phyloP scores from a whole-genome alignment of 495 filamentous ascomycete genomes.

The Talaromyces liani region DNA sequence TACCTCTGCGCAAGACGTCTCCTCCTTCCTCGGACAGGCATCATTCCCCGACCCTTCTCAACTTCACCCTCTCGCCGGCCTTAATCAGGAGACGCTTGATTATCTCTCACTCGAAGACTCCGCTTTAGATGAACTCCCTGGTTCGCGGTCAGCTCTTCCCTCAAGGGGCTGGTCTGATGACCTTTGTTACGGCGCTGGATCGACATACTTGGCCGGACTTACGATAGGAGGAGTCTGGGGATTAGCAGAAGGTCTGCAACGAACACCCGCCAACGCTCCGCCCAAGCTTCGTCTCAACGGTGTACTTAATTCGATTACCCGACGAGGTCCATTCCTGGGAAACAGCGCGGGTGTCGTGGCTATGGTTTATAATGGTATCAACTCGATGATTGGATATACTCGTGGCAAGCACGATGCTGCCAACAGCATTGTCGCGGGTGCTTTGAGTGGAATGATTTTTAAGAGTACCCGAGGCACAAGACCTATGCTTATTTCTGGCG shows the following conservation, averaged over 20 bases:
- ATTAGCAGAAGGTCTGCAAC: slow-evolving; percentile 74
- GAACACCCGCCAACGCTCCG: slow-evolving; percentile 61
- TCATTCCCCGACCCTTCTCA: slow-evolving; percentile 72
- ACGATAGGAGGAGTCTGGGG: slow-evolving; percentile 89
- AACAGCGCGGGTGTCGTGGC: slow-evolving; percentile 93
- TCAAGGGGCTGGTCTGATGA: slow-evolving; percentile 97
- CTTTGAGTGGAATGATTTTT: slow-evolving; percentile 84
- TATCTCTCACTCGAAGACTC: slow-evolving; percentile 93
- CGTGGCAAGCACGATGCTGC: slow-evolving; percentile 86
- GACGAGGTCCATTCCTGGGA: slow-evolving; percentile 91
- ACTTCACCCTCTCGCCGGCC: slow-evolving; percentile 88
- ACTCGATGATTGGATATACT: slow-evolving; percentile 78
- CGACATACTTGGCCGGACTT: slow-evolving; percentile 82
- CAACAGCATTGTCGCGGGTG: slow-evolving; percentile 81
- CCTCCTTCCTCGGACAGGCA: slow-evolving; percentile 67
- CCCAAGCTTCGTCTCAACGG: slow-evolving; percentile 89
- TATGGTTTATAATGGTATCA: slow-evolving; percentile 89
- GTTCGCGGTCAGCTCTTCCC: slow-evolving; percentile 75
- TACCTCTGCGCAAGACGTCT: slow-evolving; percentile 63
- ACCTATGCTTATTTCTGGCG: slow-evolving; percentile 89
- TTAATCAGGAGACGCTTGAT: slow-evolving; percentile 86
- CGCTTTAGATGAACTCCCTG: slow-evolving; percentile 79
- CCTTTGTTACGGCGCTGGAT: slow-evolving; percentile 92
- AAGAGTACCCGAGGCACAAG: slow-evolving; percentile 86
- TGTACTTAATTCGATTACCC: slow-evolving; percentile 85